Evolutionary conservation across 768 basidiomycete genomes (phyloP), one percentile per base, ranked within the genome.

Genomic region (Scleroderma bovista): DNA sequence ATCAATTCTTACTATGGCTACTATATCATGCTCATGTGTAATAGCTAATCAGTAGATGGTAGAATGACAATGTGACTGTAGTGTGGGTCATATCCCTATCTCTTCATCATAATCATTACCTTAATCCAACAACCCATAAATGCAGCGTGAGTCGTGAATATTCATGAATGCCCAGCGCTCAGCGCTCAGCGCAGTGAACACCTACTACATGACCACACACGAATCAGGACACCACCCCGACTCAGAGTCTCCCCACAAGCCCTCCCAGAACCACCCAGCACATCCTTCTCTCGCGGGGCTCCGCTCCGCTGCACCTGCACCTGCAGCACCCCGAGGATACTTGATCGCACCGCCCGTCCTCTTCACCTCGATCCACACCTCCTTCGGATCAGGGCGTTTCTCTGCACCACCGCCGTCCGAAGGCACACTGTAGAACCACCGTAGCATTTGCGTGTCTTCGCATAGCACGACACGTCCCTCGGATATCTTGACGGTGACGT

Each of bases 371-470:
- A 80, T 72, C 46, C 63, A 66, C 56, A 72, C 67, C 46, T 64
- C 68, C 17, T 51, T 56, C 19, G 47, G 53, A 19, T 57, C 58
- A 17, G 53, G 51, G 15, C 60, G 65, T 0, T 23, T 50, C 9
- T 29, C 26, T 29, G 26, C 26, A 29, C 9, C 9, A n/a, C n/a
- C n/a, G n/a, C n/a, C n/a, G 26, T 9, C 26, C 26, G 44, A 46
- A 4, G 75, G 73, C 1, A 68, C 57, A 13, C 58, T 57, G 53
- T 80, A 79, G 51, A 60, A 75, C 78, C 78, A 84, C 47, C 63
- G 66, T 39, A 85, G 58, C n/a, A 56, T 69, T 62, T 81, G 78
- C 12, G 75, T 77, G 8, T 69, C 66, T 3, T 77, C 78, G 12
- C 73, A 68, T 15, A 79, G 59, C 42, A 71, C 72, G 59, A 72